Evolutionary conservation across 2,329 filamentous ascomycete genomes (phyloP).

Genomic region (Ophiostoma ips): DNA sequence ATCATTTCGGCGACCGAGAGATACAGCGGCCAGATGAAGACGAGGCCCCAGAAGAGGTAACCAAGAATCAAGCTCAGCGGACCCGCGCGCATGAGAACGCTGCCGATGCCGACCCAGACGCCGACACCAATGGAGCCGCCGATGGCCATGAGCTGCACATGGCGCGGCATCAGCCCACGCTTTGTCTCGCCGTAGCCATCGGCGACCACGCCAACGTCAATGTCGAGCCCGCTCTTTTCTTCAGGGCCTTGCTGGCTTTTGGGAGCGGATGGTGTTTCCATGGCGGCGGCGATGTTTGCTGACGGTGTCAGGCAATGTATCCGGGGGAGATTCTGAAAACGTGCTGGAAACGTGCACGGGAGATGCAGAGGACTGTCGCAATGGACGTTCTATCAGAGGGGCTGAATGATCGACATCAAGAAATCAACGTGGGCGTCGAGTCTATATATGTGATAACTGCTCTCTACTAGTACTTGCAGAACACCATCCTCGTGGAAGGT

Average conservation of each 20-base stretch:
- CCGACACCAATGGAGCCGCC: conserved; percentile 44
- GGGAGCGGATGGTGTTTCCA: not conserved
- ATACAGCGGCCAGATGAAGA: conserved; percentile 46
- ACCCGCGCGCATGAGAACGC: conserved; percentile 24
- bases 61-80: conserved; percentile 22
- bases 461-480: no score
- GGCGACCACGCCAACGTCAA: conserved; percentile 13
- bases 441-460: no score
- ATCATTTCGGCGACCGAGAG: conserved; percentile 54
- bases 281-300: not conserved
- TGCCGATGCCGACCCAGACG: conserved; percentile 48
- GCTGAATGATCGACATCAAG: no score
- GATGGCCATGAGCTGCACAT: conserved; percentile 45
- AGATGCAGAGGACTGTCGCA: no score
- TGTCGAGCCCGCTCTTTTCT: not conserved
- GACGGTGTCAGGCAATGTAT: no score
- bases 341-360: no score
- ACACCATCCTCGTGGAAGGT: no score
- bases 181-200: conserved; percentile 25
- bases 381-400: no score
- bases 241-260: not conserved
- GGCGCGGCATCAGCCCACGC: conserved; percentile 36
- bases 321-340: no score
- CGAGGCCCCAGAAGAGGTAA: conserved; percentile 43
- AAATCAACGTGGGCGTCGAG: no score